Conservation (phyloP, 1,139 yeast genomes). For the Pichia sp. region DNA sequence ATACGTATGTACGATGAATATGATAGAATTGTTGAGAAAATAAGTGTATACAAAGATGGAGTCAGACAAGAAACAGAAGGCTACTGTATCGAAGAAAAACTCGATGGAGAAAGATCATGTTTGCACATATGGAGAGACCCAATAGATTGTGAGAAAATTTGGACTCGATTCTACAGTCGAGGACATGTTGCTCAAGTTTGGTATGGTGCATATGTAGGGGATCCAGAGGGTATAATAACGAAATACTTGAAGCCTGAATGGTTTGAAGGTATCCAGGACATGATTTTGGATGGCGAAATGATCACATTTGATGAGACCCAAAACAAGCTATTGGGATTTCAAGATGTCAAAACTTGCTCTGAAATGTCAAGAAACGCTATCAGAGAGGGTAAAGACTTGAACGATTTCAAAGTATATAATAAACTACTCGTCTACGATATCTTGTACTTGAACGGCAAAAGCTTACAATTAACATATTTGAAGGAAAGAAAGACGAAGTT, state of each 20-base stretch:
- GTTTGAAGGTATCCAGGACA: constrained; percentile 24
- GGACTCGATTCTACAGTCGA: constrained; percentile 59
- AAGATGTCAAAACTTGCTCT: constrained; percentile 16
- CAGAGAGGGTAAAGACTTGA: background rate
- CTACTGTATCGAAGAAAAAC: constrained; percentile 80
- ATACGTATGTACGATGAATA: constrained; percentile 48
- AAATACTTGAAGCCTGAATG: constrained; percentile 34
- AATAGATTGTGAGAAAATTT: constrained; percentile 34
- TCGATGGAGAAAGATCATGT: constrained; percentile 89
- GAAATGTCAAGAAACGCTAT: constrained; percentile 4
- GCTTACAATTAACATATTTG: constrained; percentile 9
- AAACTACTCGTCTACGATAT: constrained; percentile 43
- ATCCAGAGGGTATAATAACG: constrained; percentile 42
- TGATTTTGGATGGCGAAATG: constrained; percentile 89
- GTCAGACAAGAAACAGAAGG: constrained; percentile 36
- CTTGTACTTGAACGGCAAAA: constrained; percentile 27
- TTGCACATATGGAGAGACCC: constrained; percentile 50
- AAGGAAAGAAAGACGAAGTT: constrained; percentile 13
- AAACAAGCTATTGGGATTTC: constrained; percentile 28
- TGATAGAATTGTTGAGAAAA: constrained; percentile 38
- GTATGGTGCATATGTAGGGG: constrained; percentile 61
- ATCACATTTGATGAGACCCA: constrained; percentile 64
- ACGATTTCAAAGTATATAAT: constrained; percentile 4
- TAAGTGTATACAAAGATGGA: constrained; percentile 3
- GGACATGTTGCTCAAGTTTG: constrained; percentile 69